Percentiles rank a stretch among this genome's conserved stretches.
These are phyloP conservation scores for Pinus albicaulis DNA, from an alignment of 75 land plant genomes.

Conservation along the genomic window DNA sequence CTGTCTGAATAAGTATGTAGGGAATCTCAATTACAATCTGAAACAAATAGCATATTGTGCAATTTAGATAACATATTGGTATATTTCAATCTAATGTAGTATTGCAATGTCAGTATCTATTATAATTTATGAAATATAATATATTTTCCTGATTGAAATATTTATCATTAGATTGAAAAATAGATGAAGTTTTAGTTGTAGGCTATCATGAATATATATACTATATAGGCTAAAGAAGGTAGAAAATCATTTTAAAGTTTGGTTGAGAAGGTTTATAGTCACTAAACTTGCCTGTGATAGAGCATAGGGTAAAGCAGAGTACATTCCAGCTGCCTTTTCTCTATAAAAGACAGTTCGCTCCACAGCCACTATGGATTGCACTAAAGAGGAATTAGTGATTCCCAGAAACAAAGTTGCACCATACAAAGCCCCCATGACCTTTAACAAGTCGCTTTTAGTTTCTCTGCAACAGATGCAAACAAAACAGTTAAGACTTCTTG, in stretches of 20 bases:
- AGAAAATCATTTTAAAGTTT: neutral
- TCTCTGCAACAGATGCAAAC: slow-evolving; percentile 28
- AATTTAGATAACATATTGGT: neutral
- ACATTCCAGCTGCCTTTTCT: slow-evolving; percentile 84
- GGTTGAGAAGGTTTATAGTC: neutral
- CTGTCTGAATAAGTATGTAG: slow-evolving; percentile 51
- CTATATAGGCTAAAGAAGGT: neutral
- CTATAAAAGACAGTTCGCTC: slow-evolving; percentile 72
- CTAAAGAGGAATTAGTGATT: slow-evolving; percentile 48
- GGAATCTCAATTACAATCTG: slow-evolving; percentile 76
- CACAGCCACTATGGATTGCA: slow-evolving; percentile 59
- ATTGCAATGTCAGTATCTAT: too few species aligned
- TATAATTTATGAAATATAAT: too few species aligned
- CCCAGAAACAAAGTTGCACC: slow-evolving; percentile 67
- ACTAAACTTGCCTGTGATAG: slow-evolving; percentile 54
- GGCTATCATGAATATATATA: neutral
- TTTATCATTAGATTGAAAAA: neutral
- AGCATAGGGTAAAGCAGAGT: slow-evolving; percentile 73
- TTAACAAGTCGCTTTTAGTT: slow-evolving; percentile 36
- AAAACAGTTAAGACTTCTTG: neutral
- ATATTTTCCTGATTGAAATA: neutral
- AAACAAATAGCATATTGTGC: slow-evolving; percentile 1
- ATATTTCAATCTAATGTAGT: too few species aligned
- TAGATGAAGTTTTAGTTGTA: neutral
- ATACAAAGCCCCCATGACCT: slow-evolving; percentile 64